These are phyloP conservation scores for Fusarium buharicum DNA, from an alignment of 2,329 filamentous ascomycete genomes.

Conservation along the genomic window DNA sequence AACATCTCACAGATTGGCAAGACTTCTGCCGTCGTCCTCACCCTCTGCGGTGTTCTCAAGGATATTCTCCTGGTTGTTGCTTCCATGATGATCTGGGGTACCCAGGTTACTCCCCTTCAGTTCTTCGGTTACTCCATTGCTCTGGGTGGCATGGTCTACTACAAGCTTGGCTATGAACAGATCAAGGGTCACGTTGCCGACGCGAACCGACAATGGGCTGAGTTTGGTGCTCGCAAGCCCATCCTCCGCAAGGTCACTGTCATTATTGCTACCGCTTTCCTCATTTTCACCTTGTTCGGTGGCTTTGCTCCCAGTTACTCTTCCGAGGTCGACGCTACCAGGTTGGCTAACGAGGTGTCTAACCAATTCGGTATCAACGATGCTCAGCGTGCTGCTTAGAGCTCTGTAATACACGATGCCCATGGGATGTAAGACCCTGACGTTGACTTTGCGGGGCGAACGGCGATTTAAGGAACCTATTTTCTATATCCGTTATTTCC, in stretches of 20 bases:
- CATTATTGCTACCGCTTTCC: conserved; percentile 69
- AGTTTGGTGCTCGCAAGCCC: conserved; percentile 82
- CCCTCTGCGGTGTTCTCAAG: conserved; percentile 87
- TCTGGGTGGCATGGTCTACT: conserved; percentile 79
- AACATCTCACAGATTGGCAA: conserved; percentile 78
- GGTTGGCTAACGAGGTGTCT: conserved; percentile 60
- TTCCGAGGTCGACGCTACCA: conserved; percentile 63
- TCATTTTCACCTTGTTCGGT: conserved; percentile 76
- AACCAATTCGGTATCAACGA: conserved; percentile 59
- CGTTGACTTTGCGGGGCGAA: conserved; percentile 47
- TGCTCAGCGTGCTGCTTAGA: conserved; percentile 30
- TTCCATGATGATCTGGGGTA: conserved; percentile 84
- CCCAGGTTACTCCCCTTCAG: conserved; percentile 78
- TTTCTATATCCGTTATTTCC: conserved; percentile 39
- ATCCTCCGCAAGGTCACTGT: conserved; percentile 81
- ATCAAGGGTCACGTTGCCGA: conserved; percentile 82
- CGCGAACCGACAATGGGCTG: conserved; percentile 81
- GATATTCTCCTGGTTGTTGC: conserved; percentile 84
- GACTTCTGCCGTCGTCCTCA: conserved; percentile 86
- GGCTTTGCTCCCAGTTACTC: conserved; percentile 71
- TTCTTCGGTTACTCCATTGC: conserved; percentile 87
- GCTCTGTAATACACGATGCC: conserved; percentile 26
- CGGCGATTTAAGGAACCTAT: conserved; percentile 48
- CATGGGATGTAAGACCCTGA: conserved; percentile 33
- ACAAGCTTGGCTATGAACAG: conserved; percentile 86